Conservation (phyloP, 805 yeast species). For the Pichia thaimueangensis region DNA sequence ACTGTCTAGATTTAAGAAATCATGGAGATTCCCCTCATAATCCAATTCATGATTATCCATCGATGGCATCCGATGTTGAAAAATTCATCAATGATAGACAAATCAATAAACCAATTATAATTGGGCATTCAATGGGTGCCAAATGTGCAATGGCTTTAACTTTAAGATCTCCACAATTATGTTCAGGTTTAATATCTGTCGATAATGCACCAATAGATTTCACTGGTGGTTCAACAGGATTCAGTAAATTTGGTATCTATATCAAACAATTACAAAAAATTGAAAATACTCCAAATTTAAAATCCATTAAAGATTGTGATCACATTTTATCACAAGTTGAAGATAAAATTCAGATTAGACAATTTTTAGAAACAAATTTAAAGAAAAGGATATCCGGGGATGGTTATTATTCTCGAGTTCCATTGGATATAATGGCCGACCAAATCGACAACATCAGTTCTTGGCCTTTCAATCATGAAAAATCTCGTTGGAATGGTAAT, state of each 20-base stretch:
- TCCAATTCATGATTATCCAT: conserved; percentile 66
- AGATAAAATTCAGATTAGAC: conserved; percentile 52
- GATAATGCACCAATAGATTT: conserved; percentile 86
- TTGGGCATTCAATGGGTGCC: conserved; percentile 92
- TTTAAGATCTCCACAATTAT: conserved; percentile 56
- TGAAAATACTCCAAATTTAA: conserved; percentile 35
- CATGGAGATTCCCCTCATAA: conserved; percentile 89
- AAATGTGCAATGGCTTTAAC: conserved; percentile 87
- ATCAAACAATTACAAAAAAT: conserved; percentile 57
- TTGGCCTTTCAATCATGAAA: conserved; percentile 64
- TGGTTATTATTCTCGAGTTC: conserved; percentile 48
- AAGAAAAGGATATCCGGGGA: conserved; percentile 34
- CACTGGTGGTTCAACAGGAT: conserved; percentile 36
- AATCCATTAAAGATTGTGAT: conserved; percentile 61
- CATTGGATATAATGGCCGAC: conserved; percentile 61
- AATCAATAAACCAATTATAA: conserved; percentile 46
- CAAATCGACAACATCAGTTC: conserved; percentile 61
- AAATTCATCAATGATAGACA: conserved; percentile 47
- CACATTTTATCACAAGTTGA: conserved; percentile 58
- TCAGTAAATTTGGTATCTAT: conserved; percentile 55
- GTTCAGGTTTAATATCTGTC: conserved; percentile 62
- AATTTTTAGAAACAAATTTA: conserved; percentile 70
- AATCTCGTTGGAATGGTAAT: conserved; percentile 60
- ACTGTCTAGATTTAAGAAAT: conserved; percentile 74
- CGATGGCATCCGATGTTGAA: conserved; percentile 84